Base-by-base conservation (phyloP, 2,329 filamentous ascomycete species). In the Lojkania enalia region DNA sequence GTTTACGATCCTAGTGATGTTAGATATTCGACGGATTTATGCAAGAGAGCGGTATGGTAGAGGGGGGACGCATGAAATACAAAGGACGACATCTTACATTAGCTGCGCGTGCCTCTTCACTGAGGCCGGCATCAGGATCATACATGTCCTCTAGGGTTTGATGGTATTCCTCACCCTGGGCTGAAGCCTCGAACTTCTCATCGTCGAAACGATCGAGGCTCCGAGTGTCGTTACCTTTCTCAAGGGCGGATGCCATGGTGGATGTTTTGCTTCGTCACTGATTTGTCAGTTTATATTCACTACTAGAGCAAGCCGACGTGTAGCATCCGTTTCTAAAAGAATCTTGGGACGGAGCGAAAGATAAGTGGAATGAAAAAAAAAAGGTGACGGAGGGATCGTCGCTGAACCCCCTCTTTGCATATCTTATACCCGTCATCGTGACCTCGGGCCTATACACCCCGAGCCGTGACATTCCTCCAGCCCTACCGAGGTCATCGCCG, bases 61-160 rank as follows among this genome's bases (percentile, higher is more conserved):
- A 20, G 11, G 12, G 21, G 18, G 27, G 12, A 16, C 12, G 21
- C 16, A 39, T 14, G 14, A 19, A 13, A 14, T 21, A 31, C 11
- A 20, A 25, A 14, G 13, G 19, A n/a, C 27, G 44, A 46, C 23
- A 40, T 69, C 79, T 52, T 71, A 88, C 86, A 58, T 82, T 79
- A 37, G 70, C 76, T 19, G 78, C 78, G 52, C 73, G 78, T 63
- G 89, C 86, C 51, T 82, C 83, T 1, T 79, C 78, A 29, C 77
- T 83, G 55, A 87, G 69, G 5, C 82, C 81, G 36, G 79, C 83
- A 67, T 90, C 86, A 0, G 82, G 82, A 56, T 85, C 81, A 7
- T 76, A 55, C 11, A 64, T 43, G 38, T 61, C 58, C 12, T 55
- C 53, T 20, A 57, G 48, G 1, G 52, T 46, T 9, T 7, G 7